Evolutionary conservation across 2,329 filamentous ascomycete genomes (phyloP).

Genomic region (Talaromyces sp.): DNA sequence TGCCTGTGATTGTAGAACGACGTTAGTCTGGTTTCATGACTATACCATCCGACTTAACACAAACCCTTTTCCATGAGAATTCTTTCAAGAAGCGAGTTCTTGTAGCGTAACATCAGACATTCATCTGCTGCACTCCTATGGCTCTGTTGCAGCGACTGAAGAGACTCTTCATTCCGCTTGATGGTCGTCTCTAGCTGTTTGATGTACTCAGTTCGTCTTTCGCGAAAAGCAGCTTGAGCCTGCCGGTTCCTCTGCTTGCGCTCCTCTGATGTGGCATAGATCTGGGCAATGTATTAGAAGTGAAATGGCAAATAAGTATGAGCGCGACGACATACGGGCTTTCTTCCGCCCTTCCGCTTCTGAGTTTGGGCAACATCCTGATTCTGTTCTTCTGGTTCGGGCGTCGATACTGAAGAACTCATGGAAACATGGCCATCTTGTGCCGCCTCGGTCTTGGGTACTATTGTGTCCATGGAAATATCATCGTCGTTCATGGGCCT

Average conservation of each 20-base stretch:
- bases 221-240: slow-evolving; percentile 94
- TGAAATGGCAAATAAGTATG: not conserved
- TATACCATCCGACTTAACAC: not conserved
- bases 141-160: slow-evolving; percentile 88
- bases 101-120: slow-evolving; percentile 96
- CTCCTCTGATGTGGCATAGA: slow-evolving; percentile 98
- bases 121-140: slow-evolving; percentile 94
- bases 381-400: slow-evolving; percentile 45
- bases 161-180: slow-evolving; percentile 90
- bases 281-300: slow-evolving; percentile 53
- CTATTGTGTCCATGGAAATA: slow-evolving; percentile 39
- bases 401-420: slow-evolving; percentile 48
- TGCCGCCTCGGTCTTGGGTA: slow-evolving; percentile 44
- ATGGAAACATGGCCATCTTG: slow-evolving; percentile 45
- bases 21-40: slow-evolving; percentile 5
- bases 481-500: slow-evolving; percentile 43
- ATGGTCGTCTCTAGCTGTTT: slow-evolving; percentile 98
- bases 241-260: slow-evolving; percentile 96
- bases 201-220: slow-evolving; percentile 97
- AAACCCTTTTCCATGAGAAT: slow-evolving; percentile 93
- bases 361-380: slow-evolving; percentile 56
- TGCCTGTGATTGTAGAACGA: slow-evolving; percentile 61
- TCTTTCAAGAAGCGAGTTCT: slow-evolving; percentile 92
- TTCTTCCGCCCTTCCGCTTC: slow-evolving; percentile 96
- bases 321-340: slow-evolving; percentile 68